Base-by-base conservation (phyloP, 768 basidiomycete species). In the Amanita muscaria region DNA sequence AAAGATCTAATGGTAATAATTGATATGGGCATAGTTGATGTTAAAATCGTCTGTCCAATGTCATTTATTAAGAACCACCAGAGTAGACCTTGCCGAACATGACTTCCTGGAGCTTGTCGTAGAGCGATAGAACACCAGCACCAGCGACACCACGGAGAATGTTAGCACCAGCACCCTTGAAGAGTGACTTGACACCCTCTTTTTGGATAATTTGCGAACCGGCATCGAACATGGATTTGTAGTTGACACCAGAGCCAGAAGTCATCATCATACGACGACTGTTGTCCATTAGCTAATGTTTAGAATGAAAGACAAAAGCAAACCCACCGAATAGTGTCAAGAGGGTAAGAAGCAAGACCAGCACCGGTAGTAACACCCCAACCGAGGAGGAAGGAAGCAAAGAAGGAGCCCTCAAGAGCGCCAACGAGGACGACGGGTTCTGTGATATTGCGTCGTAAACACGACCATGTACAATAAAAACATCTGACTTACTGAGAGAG, bases 221-320 rank as follows among this genome's bases (percentile, higher is more conserved):
- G 61, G 93, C 93, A 60, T 98, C 93, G 66, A 94, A 85, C 92
- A 97, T 97, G 56, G 88, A 89, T 78, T 93, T 94, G 84, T 98
- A 98, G 83, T 97, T 92, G 50, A 85, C 80, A 58, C 79, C 78
- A 58, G 80, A 84, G 57, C 94, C 96, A 18, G 94, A 97, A 29
- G 96, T 98, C 94, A 98, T 98, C 96, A 99, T 99, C 96, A 99
- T 99, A 57, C 96, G 91, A 84, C 96, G 93, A 84, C 94, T 93
- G 56, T 53, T 62, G 10, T 56, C 58, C 16, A 58, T 51, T 50
- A 53, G 39, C 21, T 47, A 14, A 44, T 34, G 34, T 29, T 29
- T 8, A 11, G 5, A 25, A 34, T 58, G 49, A 42, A 3, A 9
- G 47, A 42, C 44, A 31, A 19, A 32, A 33, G 22, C 15, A 22